Evolutionary conservation across 805 yeast genomes (phyloP), one percentile per base, ranked within the genome.

Genomic region (Candida nonsorbophila): DNA sequence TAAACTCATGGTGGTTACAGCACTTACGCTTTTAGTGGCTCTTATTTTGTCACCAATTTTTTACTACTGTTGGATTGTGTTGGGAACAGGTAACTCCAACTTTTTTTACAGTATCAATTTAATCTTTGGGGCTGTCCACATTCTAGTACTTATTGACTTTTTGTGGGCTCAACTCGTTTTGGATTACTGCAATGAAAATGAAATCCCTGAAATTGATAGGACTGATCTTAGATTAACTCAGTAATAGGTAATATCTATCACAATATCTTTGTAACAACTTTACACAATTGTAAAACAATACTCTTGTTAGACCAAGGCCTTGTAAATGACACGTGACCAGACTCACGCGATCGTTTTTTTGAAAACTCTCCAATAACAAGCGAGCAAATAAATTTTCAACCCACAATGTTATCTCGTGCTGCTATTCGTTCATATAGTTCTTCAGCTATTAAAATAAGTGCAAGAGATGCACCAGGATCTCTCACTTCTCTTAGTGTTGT

Each of bases 61-160:
- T 52, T 87, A 87, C 60, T 86, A 86, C 53, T 72, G 92, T 36
- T 92, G 99, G 99, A 84, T 90, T 42, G 82, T 80, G 34, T 67
- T 85, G 34, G 96, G 96, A 9, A 85, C 92, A 18, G 99, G 98
- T 16, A 92, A 92, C 58, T 79, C 96, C 29, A 92, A 92, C 56
- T 92, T 92, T 63, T 92, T 87, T 62, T 92, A 90, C 61, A 96
- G 97, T 21, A 83, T 92, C 45, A 85, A 92, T 3, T 67, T 92
- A 34, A 84, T 81, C 3, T 81, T 86, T 54, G 79, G 84, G 0
- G 61, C 77, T 6, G 84, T 87, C 3, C 69, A 86, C 41, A 75
- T 78, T 0, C 53, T 84, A 17, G 63, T 84, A 3, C 46, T 87
- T 11, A 69, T 80, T 24, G 97, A 92, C 45, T 72, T 84, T 40